Conservation (phyloP, 345 rosid genomes). For the Eucalyptus pumila region DNA sequence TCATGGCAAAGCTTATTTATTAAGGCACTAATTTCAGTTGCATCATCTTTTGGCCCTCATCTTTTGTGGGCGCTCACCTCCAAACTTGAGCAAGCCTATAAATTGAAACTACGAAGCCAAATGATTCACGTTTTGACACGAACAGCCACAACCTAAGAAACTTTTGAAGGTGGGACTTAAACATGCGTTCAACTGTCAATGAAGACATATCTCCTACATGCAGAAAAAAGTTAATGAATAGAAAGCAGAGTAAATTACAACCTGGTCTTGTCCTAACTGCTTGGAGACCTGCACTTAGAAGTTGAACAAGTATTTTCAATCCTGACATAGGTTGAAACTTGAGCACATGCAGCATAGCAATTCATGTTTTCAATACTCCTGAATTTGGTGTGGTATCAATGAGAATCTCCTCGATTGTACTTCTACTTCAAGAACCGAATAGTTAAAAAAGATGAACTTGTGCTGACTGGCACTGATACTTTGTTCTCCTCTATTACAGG, state of each 20-base stretch:
- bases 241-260: not conserved
- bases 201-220: not conserved
- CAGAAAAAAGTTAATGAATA: not conserved
- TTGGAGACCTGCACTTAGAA: not conserved
- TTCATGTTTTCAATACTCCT: not conserved
- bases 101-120: not conserved
- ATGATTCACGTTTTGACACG: not conserved
- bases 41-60: not conserved
- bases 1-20: not conserved
- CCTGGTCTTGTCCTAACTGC: not conserved
- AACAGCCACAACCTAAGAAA: not conserved
- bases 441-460: not conserved
- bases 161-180: not conserved
- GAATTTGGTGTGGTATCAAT: not conserved
- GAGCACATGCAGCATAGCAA: not conserved
- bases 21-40: not conserved
- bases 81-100: not conserved
- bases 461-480: not conserved
- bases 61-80: not conserved
- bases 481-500: conserved; percentile 12
- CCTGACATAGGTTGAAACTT: not conserved
- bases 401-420: not conserved
- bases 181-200: not conserved
- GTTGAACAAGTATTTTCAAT: not conserved
- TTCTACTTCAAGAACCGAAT: not conserved